Base-by-base conservation (phyloP, 2,329 filamentous ascomycete species). In the Cladophialophora carrionii region DNA sequence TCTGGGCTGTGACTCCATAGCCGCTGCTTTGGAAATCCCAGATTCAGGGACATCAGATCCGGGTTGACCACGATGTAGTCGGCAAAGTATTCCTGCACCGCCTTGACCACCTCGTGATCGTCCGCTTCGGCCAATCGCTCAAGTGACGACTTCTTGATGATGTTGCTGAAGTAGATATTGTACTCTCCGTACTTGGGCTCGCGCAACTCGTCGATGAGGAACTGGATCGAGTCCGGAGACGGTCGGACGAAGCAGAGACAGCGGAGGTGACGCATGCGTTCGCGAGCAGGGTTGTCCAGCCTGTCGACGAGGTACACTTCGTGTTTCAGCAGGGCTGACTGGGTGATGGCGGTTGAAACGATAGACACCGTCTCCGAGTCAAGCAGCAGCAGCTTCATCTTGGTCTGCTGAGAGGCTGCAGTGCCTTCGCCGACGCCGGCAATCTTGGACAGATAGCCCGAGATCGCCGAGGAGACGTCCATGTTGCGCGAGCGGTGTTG, bases 161-260 rank as follows among this genome's bases (percentile, higher is more conserved):
- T 90, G 76, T 99, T 99, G 82, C 92, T 98, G 78, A 99, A 96
- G 78, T 96, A 97, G 63, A 99, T 85, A 74, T 96, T 88, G 79
- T 99, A 99, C 80, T 99, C 95, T 70, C 95, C 94, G 73, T 99
- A 99, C 76, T 93, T 97, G 4, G 95, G 96, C 57, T 98, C 94
- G 66, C 95, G 87, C 62, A 99, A 84, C 80, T 99, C 95, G 74
- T 99, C 95, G 71, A 99, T 94, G 60, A 99, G 85, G 68, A 90
- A 87, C 75, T 99, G 93, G 74, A 98, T 92, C 4, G 94, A 96
- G 71, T 96, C 92, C 12, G 94, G 85, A 0, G 94, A 96, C 7
- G 95, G 95, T 48, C 96, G 89, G 55, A 99, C 86, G 72, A 99
- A 94, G 76, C 92, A 97, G 31, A 98, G 81, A 77, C 95, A 99